phyloP scores from a whole-genome alignment of 805 yeast genomes.

The Torulaspora indica region DNA sequence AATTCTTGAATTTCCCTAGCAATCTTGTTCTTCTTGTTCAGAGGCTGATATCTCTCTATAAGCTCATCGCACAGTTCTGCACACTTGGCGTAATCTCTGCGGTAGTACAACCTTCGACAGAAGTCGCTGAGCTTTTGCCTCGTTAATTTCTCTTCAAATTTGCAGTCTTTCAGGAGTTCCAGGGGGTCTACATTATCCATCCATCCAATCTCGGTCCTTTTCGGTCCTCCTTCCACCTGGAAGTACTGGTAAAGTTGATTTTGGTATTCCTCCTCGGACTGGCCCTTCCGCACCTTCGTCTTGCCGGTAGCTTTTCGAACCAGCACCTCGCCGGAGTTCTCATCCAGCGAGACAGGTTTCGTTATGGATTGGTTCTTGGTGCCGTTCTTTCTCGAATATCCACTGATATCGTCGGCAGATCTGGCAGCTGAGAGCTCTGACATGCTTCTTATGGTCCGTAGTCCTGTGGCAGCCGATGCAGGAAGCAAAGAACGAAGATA shows the following conservation, averaged over 20 bases:
- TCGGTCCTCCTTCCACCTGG: constrained; percentile 49
- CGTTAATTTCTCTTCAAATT: constrained; percentile 44
- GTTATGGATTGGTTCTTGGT: constrained; percentile 14
- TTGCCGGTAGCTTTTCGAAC: constrained; percentile 47
- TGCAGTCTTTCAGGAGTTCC: constrained; percentile 1
- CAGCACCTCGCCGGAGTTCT: constrained; percentile 39
- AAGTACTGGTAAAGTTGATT: constrained; percentile 49
- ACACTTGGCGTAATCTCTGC: constrained; percentile 49
- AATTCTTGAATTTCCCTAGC: constrained; percentile 51
- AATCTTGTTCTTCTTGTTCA: constrained; percentile 40
- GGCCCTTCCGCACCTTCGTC: constrained; percentile 58
- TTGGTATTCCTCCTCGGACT: constrained; percentile 57
- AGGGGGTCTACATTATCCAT: constrained; percentile 16
- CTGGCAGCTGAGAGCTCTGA: constrained; percentile 4
- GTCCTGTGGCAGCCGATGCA: neutral
- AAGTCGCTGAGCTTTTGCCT: constrained; percentile 53
- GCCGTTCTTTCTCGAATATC: constrained; percentile 7
- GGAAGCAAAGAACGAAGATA: neutral
- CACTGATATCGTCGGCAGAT: constrained; percentile 2
- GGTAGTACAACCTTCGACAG: constrained; percentile 59
- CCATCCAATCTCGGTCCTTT: constrained; percentile 41
- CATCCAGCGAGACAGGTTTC: constrained; percentile 28
- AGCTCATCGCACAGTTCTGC: constrained; percentile 41
- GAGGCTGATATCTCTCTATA: constrained; percentile 33
- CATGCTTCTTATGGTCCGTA: neutral